phyloP scores from a whole-genome alignment of 805 yeast genomes.

The Henningerozyma blattae region DNA sequence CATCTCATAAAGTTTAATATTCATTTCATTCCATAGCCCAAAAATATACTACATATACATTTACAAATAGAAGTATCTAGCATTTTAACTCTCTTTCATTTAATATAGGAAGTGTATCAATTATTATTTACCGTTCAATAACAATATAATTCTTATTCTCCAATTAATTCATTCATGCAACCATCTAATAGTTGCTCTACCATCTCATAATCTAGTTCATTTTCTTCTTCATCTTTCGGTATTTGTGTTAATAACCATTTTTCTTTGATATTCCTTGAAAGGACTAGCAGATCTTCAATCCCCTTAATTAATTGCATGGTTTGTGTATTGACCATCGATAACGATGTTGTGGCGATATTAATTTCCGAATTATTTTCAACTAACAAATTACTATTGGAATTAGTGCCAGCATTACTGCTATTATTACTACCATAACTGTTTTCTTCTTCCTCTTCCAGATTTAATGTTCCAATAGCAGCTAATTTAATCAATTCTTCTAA shows the following conservation, averaged over 20 bases:
- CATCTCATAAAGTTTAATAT: no score
- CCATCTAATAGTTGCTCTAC: conserved; percentile 12
- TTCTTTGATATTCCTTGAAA: conserved; percentile 23
- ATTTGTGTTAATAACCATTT: conserved; percentile 24
- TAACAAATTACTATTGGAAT: neutral
- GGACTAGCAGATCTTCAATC: conserved; percentile 22
- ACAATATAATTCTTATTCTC: no score
- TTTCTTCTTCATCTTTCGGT: conserved; percentile 9
- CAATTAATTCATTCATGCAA: conserved; percentile 13
- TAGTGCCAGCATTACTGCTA: neutral
- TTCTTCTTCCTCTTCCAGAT: conserved; percentile 7
- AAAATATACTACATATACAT: no score
- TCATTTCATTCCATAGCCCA: no score
- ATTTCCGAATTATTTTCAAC: conserved; percentile 9
- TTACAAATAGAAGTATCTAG: no score
- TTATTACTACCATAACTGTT: conserved; percentile 3
- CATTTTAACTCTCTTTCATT: no score
- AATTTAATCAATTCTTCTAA: conserved; percentile 19
- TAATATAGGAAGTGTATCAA: no score
- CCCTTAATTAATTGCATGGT: conserved; percentile 23
- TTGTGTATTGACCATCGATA: conserved; percentile 19
- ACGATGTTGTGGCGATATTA: conserved; percentile 17
- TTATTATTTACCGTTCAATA: no score
- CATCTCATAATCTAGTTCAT: conserved; percentile 8
- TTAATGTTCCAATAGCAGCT: conserved; percentile 12